Base-by-base conservation (phyloP, 2,329 filamentous ascomycete species). In the Colletotrichum australisinense region DNA sequence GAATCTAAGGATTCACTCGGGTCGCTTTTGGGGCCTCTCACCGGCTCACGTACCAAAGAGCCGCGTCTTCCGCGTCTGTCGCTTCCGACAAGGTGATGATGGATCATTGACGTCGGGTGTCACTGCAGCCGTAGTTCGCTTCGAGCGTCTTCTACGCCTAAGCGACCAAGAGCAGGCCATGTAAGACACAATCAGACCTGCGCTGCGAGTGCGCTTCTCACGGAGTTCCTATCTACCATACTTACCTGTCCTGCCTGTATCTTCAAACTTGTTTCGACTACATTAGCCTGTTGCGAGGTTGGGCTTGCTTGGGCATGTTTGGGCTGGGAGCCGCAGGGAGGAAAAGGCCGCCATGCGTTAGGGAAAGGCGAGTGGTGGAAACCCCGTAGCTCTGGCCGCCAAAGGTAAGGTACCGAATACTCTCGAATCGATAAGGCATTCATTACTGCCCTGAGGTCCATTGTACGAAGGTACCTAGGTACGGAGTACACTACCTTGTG, bases 251-350 rank as follows among this genome's bases (percentile, higher is more conserved):
- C 9, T 8, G 4, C 8, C 30, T 32, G 30, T 32, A 69, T 73
- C 70, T 59, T 11, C 42, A 12, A 30, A 26, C 46, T 56, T 64
- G 70, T 73, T 60, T 65, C 60, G 67, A 65, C 60, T 71, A 71
- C 67, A 66, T 70, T 55, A 26, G 52, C 35, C 22, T 26, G 24
- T 35, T 3, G 46, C 46, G 49, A 38, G 71, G 71, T 66, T 73
- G 67, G 67, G 71, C 71, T 59, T 73, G 67, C 55, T 66, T 19
- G 16, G 67, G 71, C 55, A 16, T 56, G 38, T 58, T 69, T 46
- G 42, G 69, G 69, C 69, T 49, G 32, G n/a, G 38, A 55, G 16
- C 55, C 28, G 38, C 55, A 59, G 63, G 28, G 46, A 14, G 19
- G n/a, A 22, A 38, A 30, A 24, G 69, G 64, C 58, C 46, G 26